A percentile compares a stretch with the other conserved stretches of the same genome.
phyloP scores from a whole-genome alignment of 1,139 yeast genomes.

The Yamadazyma buinensis region DNA sequence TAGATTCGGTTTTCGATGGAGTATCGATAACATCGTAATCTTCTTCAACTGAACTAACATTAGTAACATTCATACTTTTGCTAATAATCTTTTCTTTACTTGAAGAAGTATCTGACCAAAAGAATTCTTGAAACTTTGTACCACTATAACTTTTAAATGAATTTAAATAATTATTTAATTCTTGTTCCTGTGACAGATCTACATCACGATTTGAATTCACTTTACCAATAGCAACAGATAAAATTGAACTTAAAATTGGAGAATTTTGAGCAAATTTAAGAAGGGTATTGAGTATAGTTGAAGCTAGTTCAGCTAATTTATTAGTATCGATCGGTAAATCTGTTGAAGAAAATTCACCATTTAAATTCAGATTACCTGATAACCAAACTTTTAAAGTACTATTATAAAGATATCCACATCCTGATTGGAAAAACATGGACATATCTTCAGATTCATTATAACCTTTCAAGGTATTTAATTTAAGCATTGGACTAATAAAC shows the following conservation, averaged over 20 bases:
- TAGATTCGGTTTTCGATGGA: constrained; percentile 16
- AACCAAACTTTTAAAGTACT: constrained; percentile 30
- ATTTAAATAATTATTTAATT: constrained; percentile 3
- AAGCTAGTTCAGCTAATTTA: constrained; percentile 3
- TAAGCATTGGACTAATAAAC: constrained; percentile 48
- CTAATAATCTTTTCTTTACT: too few relatives aligned
- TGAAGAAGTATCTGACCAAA: neutral
- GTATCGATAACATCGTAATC: constrained; percentile 45
- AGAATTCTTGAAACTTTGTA: constrained; percentile 2
- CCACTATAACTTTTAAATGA: constrained; percentile 5
- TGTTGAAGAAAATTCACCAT: constrained; percentile 15
- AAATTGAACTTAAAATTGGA: constrained; percentile 1
- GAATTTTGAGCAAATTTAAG: constrained; percentile 3
- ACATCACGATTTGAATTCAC: neutral
- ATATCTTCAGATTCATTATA: constrained; percentile 18
- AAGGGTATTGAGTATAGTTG: constrained; percentile 1
- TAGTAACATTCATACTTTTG: neutral
- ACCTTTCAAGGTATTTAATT: constrained; percentile 2
- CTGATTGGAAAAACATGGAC: constrained; percentile 24
- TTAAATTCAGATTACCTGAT: too few relatives aligned
- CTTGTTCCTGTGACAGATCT: neutral
- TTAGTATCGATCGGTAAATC: constrained; percentile 7
- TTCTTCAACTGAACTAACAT: constrained; percentile 14
- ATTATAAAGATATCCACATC: constrained; percentile 38
- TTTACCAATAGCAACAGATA: neutral